A percentile compares a stretch with the other conserved stretches of the same genome.
These are phyloP conservation scores for Beauveria pseudobassiana DNA, from an alignment of 2,329 filamentous ascomycete genomes.

Conservation along the genomic window DNA sequence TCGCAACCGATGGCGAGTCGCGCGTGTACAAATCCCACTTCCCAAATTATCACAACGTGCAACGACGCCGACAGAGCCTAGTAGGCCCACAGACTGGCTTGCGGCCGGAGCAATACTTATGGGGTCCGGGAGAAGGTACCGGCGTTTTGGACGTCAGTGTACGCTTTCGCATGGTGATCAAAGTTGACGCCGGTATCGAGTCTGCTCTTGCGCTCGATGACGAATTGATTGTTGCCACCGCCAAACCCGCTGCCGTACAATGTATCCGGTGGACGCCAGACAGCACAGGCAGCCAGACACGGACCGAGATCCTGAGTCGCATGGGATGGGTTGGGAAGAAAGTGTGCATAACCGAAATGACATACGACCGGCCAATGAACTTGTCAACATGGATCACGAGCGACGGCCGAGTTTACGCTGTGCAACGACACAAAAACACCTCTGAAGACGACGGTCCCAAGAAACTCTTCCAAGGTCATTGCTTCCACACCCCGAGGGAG, in stretches of 20 bases:
- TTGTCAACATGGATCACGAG: constrained; percentile 85
- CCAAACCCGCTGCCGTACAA: constrained; percentile 88
- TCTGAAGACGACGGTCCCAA: constrained; percentile 43
- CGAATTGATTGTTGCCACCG: constrained; percentile 84
- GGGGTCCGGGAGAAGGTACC: constrained; percentile 73
- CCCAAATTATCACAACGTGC: constrained; percentile 56
- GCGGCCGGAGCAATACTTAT: constrained; percentile 54
- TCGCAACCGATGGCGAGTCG: constrained; percentile 75
- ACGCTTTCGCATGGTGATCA: constrained; percentile 94
- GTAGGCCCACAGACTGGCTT: constrained; percentile 47
- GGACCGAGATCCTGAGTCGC: constrained; percentile 78
- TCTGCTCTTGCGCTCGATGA: constrained; percentile 84
- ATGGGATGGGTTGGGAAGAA: constrained; percentile 83
- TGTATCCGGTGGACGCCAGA: constrained; percentile 94
- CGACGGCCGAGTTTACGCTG: constrained; percentile 83
- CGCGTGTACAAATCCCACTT: constrained; percentile 82
- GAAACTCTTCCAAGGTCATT: constrained; percentile 79
- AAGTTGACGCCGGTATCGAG: constrained; percentile 90
- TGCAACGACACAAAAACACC: constrained; percentile 59
- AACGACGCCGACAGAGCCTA: constrained; percentile 54
- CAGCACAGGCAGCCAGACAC: constrained; percentile 72
- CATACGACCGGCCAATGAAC: constrained; percentile 94
- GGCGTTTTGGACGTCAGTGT: constrained; percentile 82
- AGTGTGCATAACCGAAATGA: constrained; percentile 71
- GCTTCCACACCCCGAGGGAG: constrained; percentile 66